Base-by-base conservation (phyloP, 495 filamentous ascomycete genomes). In the Podospora pseudocomata region DNA sequence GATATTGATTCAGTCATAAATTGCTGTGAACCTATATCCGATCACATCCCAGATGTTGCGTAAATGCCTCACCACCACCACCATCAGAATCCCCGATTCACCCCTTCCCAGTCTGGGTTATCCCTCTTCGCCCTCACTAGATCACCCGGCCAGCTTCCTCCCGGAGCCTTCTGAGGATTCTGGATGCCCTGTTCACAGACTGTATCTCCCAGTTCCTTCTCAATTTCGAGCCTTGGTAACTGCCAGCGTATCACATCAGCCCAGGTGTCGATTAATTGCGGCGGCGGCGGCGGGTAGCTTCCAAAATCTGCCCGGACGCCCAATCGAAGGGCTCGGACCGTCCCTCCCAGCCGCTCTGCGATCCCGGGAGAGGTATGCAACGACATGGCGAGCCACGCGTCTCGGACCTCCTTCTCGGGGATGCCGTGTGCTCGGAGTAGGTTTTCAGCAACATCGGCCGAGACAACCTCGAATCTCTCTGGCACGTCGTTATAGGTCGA, bases 401-500 rank as follows among this genome's bases (percentile, higher is more conserved):
- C 79, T 9, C 78, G 75, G 3, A 73, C 70, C 49, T 77, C 71
- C 3, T 66, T 64, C 26, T 79, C 78, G n/a, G 61, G 49, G 3
- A 74, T 49, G 3, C 69, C 72, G 28, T 79, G 73, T 3, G 55
- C 0, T 0, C 69, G 66, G 15, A 85, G 73, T n/a, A 76, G 34
- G 1, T 66, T 60, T 0, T 68, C 76, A 3, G 81, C 80, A 7
- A 77, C 79, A 64, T 84, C 83, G 15, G 77, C 83, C 23, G 79
- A 80, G 23, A 79, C 78, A 68, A 84, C 72, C 66, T 85, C 83
- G 69, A 85, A 85, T 6, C 81, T 78, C 58, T 83, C 77, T 0
- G 79, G 68, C 1, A 72, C 58, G 26, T 71, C 66, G 71, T 84
- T 74, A 64, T 77, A 68, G n/a, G 67, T 65, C n/a, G 30, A n/a